Conservation (phyloP, 2,329 filamentous ascomycete species). For the Setomelanomma holmii region DNA sequence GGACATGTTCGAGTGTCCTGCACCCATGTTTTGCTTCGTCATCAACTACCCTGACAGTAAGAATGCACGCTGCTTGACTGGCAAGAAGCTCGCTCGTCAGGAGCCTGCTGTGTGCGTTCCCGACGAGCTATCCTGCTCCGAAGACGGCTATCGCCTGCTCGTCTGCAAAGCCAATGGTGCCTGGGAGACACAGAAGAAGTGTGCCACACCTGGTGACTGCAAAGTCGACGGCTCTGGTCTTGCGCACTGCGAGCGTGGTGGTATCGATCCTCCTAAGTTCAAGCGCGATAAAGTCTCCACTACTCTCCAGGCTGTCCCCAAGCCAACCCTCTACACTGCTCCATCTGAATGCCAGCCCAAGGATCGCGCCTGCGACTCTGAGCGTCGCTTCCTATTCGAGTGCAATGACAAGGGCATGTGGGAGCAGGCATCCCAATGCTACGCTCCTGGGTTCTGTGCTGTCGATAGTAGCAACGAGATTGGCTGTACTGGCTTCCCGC, state of each 20-base stretch:
- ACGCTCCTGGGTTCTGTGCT: background rate
- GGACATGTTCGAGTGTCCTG: too few relatives aligned
- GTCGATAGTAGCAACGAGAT: background rate
- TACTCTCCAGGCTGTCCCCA: background rate
- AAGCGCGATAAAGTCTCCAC: background rate
- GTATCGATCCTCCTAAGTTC: background rate
- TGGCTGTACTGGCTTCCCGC: constrained; percentile 5
- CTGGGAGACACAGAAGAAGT: constrained; percentile 6
- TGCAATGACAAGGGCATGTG: constrained; percentile 1
- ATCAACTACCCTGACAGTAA: too few relatives aligned
- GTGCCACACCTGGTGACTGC: constrained; percentile 6
- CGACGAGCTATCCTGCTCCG: constrained; percentile 5
- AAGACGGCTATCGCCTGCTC: constrained; percentile 1
- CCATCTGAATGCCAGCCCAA: background rate
- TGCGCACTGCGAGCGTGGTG: constrained; percentile 5
- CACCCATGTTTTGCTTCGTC: too few relatives aligned
- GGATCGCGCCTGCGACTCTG: constrained; percentile 1
- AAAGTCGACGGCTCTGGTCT: background rate
- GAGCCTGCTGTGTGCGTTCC: background rate
- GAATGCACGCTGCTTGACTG: too few relatives aligned
- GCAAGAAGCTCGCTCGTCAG: background rate
- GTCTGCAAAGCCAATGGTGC: constrained; percentile 1
- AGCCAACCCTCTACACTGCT: background rate
- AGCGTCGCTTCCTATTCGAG: constrained; percentile 4
- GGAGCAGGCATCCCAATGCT: background rate